Evolutionary conservation across 345 rosid species (phyloP).

Genomic region (Syzygium grande): DNA sequence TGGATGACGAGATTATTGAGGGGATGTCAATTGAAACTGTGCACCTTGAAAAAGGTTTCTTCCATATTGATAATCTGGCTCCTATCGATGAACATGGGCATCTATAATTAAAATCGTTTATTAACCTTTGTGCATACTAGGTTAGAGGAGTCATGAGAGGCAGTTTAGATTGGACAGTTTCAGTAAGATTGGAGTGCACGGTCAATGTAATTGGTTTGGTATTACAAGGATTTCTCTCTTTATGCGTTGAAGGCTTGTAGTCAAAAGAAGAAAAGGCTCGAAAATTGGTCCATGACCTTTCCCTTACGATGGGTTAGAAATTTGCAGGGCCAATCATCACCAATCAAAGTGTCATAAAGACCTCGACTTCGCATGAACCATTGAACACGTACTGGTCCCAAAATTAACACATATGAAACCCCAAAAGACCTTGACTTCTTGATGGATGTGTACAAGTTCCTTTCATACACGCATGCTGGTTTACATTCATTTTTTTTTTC

Average conservation of each 20-base stretch:
- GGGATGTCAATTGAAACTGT: not conserved
- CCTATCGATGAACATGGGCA: not conserved
- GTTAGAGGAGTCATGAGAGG: not conserved
- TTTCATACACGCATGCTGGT: not conserved
- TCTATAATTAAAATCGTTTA: not conserved
- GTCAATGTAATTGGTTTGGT: too few species aligned
- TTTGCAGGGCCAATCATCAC: too few species aligned
- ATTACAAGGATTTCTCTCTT: too few species aligned
- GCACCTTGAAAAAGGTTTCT: not conserved
- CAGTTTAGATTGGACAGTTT: not conserved
- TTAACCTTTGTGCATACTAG: not conserved
- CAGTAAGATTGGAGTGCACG: not conserved
- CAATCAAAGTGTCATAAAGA: not conserved
- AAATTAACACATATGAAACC: not conserved
- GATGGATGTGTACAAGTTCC: not conserved
- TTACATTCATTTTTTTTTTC: not conserved
- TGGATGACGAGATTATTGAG: not conserved
- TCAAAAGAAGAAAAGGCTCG: too few species aligned
- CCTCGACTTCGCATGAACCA: not conserved
- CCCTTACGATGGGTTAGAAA: not conserved
- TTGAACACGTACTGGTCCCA: not conserved
- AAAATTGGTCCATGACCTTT: too few species aligned
- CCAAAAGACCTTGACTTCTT: not conserved
- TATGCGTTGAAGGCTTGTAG: too few species aligned
- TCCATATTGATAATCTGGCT: fast-evolving